Evolutionary conservation across 2,329 filamentous ascomycete genomes (phyloP).

Genomic region (Stachybotrys chlorohalonatus): DNA sequence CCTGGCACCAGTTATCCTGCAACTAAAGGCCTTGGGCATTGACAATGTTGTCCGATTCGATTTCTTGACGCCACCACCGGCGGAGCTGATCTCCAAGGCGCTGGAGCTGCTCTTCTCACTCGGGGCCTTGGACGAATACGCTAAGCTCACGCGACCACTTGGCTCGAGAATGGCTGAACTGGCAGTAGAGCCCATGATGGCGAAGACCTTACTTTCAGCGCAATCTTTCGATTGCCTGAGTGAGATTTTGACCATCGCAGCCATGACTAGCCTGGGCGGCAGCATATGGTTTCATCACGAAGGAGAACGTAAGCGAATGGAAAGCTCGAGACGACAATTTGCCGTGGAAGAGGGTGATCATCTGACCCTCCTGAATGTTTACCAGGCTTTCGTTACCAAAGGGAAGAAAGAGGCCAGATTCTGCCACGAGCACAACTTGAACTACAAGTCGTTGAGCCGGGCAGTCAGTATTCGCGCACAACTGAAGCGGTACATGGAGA

Average conservation of each 20-base stretch:
- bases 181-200: slow-evolving; percentile 92
- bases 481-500: slow-evolving; percentile 76
- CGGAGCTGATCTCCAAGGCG: slow-evolving; percentile 75
- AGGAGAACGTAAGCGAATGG: slow-evolving; percentile 64
- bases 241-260: slow-evolving; percentile 84
- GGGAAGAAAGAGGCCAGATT: slow-evolving; percentile 78
- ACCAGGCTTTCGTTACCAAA: slow-evolving; percentile 74
- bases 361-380: slow-evolving; percentile 86
- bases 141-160: slow-evolving; percentile 82
- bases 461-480: slow-evolving; percentile 83
- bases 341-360: slow-evolving; percentile 92
- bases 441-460: slow-evolving; percentile 73
- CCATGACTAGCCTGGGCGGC: slow-evolving; percentile 84
- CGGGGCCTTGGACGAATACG: slow-evolving; percentile 80
- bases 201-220: slow-evolving; percentile 73
- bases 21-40: slow-evolving; percentile 90
- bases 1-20: slow-evolving; percentile 76
- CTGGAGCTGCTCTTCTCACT: slow-evolving; percentile 82
- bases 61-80: slow-evolving; percentile 77
- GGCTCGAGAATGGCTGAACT: slow-evolving; percentile 88
- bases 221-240: slow-evolving; percentile 67
- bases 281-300: slow-evolving; percentile 77
- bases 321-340: slow-evolving; percentile 70
- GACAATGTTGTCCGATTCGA: slow-evolving; percentile 90
- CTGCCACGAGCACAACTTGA: slow-evolving; percentile 79